Conservation (phyloP, 345 rosid species). For the Boechera stricta region DNA sequence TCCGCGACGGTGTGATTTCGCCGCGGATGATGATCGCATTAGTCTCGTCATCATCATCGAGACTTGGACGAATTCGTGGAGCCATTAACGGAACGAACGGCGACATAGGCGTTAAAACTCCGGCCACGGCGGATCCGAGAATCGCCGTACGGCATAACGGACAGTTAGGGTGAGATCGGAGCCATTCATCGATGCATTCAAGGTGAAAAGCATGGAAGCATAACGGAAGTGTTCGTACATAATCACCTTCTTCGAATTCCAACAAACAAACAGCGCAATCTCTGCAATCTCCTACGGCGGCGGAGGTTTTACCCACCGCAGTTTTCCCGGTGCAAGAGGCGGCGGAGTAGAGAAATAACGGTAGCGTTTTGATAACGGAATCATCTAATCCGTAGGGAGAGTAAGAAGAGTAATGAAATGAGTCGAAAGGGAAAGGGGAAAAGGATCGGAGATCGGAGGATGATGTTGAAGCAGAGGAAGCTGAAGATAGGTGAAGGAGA, state of each 20-base stretch:
- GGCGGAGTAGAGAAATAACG: constrained; percentile 64
- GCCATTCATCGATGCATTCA: constrained; percentile 93
- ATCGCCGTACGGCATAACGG: constrained; percentile 90
- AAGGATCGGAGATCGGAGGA: constrained; percentile 49
- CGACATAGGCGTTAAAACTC: constrained; percentile 50
- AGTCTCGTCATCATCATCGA: constrained; percentile 63
- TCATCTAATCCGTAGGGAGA: constrained; percentile 86
- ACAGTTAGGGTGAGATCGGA: constrained; percentile 89
- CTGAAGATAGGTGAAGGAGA: constrained; percentile 48
- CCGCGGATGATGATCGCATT: constrained; percentile 41
- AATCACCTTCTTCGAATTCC: constrained; percentile 85
- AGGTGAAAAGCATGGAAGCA: constrained; percentile 92
- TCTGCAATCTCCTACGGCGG: constrained; percentile 38
- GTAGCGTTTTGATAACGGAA: constrained; percentile 82
- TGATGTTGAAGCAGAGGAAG: constrained; percentile 59
- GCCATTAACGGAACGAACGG: constrained; percentile 92
- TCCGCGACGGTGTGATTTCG: constrained; percentile 29
- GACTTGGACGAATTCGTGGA: constrained; percentile 78
- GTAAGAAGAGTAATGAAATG: constrained; percentile 54
- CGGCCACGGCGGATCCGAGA: constrained; percentile 55
- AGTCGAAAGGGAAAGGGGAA: constrained; percentile 66
- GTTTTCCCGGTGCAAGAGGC: constrained; percentile 24
- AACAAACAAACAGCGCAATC: constrained; percentile 92
- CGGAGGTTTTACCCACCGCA: constrained; percentile 35
- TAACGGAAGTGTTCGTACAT: constrained; percentile 78